Conservation (phyloP, 805 yeast genomes). For the Jamesozyma lodderae region DNA sequence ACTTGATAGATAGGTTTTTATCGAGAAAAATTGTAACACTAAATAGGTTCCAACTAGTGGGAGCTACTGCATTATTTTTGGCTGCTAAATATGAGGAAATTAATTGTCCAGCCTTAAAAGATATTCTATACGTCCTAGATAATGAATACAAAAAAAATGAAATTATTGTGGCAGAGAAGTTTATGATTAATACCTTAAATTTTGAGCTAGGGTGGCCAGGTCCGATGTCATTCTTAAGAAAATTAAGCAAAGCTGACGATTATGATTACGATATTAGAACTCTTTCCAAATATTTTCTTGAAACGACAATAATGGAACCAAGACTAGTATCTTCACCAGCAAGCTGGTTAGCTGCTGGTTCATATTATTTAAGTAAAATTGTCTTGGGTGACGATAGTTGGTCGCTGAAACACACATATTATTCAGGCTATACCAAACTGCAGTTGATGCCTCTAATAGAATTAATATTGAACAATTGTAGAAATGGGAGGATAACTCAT, state of each 20-base stretch:
- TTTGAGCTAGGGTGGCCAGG: conserved; percentile 97
- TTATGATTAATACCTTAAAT: conserved; percentile 80
- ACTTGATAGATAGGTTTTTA: conserved; percentile 80
- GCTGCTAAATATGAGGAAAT: conserved; percentile 97
- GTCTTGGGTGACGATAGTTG: conserved; percentile 67
- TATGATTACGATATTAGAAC: conserved; percentile 87
- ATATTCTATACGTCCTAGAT: conserved; percentile 82
- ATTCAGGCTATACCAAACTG: conserved; percentile 75
- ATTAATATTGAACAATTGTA: conserved; percentile 52
- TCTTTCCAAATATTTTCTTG: conserved; percentile 80
- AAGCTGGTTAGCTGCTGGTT: conserved; percentile 88
- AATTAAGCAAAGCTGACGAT: conserved; percentile 92
- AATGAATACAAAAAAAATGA: conserved; percentile 72
- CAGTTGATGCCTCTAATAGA: conserved; percentile 73
- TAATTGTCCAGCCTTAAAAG: conserved; percentile 82
- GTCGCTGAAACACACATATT: conserved; percentile 75
- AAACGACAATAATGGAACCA: conserved; percentile 80
- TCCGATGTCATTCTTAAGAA: conserved; percentile 87
- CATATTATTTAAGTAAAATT: conserved; percentile 71
- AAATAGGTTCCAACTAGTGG: conserved; percentile 79
- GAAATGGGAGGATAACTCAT: conserved; percentile 47
- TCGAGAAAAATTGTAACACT: conserved; percentile 67
- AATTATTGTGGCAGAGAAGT: conserved; percentile 75
- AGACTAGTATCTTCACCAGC: conserved; percentile 81
- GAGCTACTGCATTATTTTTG: conserved; percentile 83